These are phyloP conservation scores for Curvularia sp. DNA, from an alignment of 2,329 filamentous ascomycete species.

Conservation along the genomic window DNA sequence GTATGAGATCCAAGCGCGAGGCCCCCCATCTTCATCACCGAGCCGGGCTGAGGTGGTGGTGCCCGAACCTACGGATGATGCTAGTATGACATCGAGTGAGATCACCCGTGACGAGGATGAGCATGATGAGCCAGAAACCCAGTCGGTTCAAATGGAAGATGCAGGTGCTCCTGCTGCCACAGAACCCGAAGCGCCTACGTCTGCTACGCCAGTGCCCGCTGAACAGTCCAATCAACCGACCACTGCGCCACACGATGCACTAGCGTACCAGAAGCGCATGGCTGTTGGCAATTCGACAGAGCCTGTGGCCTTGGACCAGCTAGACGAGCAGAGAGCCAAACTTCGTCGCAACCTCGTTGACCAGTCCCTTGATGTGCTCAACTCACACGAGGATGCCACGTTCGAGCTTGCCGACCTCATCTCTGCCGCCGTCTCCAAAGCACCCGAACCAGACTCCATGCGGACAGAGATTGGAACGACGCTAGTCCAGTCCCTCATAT, in stretches of 20 bases:
- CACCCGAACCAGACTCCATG: slow-evolving; percentile 63
- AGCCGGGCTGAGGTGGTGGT: slow-evolving; percentile 46
- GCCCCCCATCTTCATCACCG: slow-evolving; percentile 40
- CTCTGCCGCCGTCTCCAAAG: slow-evolving; percentile 71
- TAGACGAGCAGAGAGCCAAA: slow-evolving; percentile 76
- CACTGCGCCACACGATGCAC: slow-evolving; percentile 30
- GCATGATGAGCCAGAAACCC: slow-evolving; percentile 40
- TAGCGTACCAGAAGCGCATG: slow-evolving; percentile 47
- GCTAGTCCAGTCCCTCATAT: slow-evolving; percentile 81
- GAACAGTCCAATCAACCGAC: slow-evolving; percentile 22
- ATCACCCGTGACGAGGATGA: slow-evolving; percentile 36
- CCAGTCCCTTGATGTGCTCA: slow-evolving; percentile 86
- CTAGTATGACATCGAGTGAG: slow-evolving; percentile 38
- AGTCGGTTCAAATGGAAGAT: slow-evolving; percentile 54
- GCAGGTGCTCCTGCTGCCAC: slow-evolving; percentile 26
- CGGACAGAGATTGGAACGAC: slow-evolving; percentile 81
- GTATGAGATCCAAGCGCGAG: slow-evolving; percentile 46
- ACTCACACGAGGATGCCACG: slow-evolving; percentile 84
- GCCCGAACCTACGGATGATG: slow-evolving; percentile 39
- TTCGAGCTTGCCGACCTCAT: slow-evolving; percentile 93
- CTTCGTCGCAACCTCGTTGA: slow-evolving; percentile 83
- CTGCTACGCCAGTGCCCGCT: slow-evolving; percentile 31
- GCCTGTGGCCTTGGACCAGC: slow-evolving; percentile 73
- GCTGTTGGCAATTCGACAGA: slow-evolving; percentile 45
- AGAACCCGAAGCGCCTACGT: slow-evolving; percentile 20